Evolutionary conservation across 2,329 filamentous ascomycete genomes (phyloP), one percentile per base, ranked within the genome.

Genomic region (Ophiostoma angusticollis): DNA sequence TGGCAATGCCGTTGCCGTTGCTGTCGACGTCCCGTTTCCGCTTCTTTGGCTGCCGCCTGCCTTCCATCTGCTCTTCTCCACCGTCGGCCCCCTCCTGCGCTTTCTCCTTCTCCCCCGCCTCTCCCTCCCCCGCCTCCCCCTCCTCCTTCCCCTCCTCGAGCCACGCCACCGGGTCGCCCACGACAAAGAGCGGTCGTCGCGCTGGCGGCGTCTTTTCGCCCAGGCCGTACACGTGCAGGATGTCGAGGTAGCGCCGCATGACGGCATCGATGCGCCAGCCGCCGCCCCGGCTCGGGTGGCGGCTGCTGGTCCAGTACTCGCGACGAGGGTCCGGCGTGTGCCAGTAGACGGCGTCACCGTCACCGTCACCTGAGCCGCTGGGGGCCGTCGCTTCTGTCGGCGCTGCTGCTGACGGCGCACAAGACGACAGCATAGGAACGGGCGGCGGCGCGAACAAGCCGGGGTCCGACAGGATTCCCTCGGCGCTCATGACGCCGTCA

Each of bases 401-500:
- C 5, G 18, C 19, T 8, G 3, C 22, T 8, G 3, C 22, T 6
- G 14, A 9, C 2, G 12, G 9, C 17, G n/a, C n/a, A n/a, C n/a
- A n/a, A n/a, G 33, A 2, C 9, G n/a, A 8, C n/a, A 12, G 3
- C 7, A 21, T 2, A 0, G 64, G 52, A 0, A 71, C 56, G 0
- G 85, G 85, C 13, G 76, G 67, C 23, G 66, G 61, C 12, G 80
- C 76, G 54, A 98, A 98, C 31, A 98, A 80, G 2, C 76, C 78
- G 0, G 91, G 91, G 54, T 98, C 85, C 53, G 85, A 89, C 1
- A 98, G 69, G 54, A 95, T 94, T 0, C 86, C 91, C 60, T 98
- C 91, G 5, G 91, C 91, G 49, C 81, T 89, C 91, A 98, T 96
- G 37, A 98, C 76, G 14, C 73, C 91, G 57, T 98, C 91, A 2